phyloP scores from a whole-genome alignment of 805 yeast genomes.

The Danielozyma ontarioensis region DNA sequence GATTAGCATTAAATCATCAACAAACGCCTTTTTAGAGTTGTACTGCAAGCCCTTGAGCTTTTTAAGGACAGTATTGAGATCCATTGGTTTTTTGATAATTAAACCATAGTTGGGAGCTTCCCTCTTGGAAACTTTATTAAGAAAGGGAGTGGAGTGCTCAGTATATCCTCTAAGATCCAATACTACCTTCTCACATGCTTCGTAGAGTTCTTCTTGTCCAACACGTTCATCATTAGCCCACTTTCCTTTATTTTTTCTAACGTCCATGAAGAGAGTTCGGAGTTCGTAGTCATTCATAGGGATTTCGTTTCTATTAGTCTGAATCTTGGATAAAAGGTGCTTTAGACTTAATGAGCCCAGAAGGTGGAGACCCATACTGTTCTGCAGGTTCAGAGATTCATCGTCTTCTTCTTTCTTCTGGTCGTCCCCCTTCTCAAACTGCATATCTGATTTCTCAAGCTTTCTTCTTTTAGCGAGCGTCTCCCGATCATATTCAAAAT shows the following conservation, averaged over 20 bases:
- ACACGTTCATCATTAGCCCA: conserved; percentile 96
- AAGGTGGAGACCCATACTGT: conserved; percentile 26
- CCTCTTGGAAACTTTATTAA: conserved; percentile 92
- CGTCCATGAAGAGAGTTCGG: conserved; percentile 82
- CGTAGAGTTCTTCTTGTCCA: conserved; percentile 97
- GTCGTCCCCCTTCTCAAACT: conserved; percentile 37
- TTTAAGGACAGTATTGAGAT: conserved; percentile 87
- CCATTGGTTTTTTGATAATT: conserved; percentile 93
- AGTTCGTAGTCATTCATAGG: conserved; percentile 76
- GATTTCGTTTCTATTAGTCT: conserved; percentile 70
- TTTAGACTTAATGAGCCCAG: conserved; percentile 48
- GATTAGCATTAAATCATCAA: conserved; percentile 90
- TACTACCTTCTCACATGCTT: conserved; percentile 94
- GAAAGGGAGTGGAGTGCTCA: conserved; percentile 93
- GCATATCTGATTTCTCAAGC: conserved; percentile 74
- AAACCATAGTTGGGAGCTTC: conserved; percentile 97
- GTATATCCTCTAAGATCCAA: conserved; percentile 85
- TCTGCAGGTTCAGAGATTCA: conserved; percentile 33
- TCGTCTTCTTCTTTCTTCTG: conserved; percentile 1
- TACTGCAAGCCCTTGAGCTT: conserved; percentile 81
- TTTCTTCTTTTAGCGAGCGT: conserved; percentile 70
- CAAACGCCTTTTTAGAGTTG: conserved; percentile 80
- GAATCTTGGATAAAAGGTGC: conserved; percentile 74
- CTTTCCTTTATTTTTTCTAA: conserved; percentile 89
- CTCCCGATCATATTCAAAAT: conserved; percentile 71